These are phyloP conservation scores for Suillus luteus DNA, from an alignment of 768 basidiomycete species.

Conservation along the genomic window DNA sequence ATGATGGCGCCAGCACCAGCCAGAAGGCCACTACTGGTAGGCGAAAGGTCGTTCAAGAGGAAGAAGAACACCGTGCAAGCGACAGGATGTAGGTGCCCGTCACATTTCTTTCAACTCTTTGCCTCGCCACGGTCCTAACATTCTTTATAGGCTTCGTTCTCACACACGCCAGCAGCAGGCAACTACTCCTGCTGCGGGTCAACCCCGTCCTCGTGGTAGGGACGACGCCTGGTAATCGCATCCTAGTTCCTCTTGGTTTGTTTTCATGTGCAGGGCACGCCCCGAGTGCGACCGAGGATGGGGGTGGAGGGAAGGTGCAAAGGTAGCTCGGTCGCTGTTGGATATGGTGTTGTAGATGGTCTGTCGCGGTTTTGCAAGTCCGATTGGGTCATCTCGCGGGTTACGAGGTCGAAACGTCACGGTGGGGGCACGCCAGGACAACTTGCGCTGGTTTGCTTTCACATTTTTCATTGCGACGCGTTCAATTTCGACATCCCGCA, in stretches of 20 bases:
- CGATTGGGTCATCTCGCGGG: slow-evolving; percentile 16
- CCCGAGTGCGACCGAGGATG: slow-evolving; percentile 47
- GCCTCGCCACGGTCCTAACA: slow-evolving; percentile 19
- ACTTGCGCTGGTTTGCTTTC: slow-evolving; percentile 18
- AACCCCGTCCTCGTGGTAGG: slow-evolving; percentile 47
- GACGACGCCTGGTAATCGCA: slow-evolving; percentile 48
- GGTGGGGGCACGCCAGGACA: slow-evolving; percentile 29
- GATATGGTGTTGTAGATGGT: slow-evolving; percentile 38
- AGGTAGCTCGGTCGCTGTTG: slow-evolving; percentile 38
- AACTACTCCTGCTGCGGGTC: slow-evolving; percentile 50
- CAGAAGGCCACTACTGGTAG: slow-evolving; percentile 63
- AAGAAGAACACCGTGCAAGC: slow-evolving; percentile 79
- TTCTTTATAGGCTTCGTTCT: slow-evolving; percentile 69
- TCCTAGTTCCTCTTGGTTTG: slow-evolving; percentile 28
- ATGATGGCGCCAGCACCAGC: slow-evolving; percentile 64
- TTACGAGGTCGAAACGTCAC: slow-evolving; percentile 19
- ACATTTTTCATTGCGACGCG: slow-evolving; percentile 15
- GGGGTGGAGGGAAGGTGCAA: slow-evolving; percentile 39
- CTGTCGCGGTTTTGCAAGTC: slow-evolving; percentile 30
- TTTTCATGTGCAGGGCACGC: slow-evolving; percentile 40
- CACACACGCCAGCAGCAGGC: slow-evolving; percentile 80
- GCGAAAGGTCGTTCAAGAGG: slow-evolving; percentile 83
- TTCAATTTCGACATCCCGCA: slow-evolving; percentile 25
- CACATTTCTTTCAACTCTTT: slow-evolving; percentile 19
- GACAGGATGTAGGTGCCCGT: slow-evolving; percentile 72